Conservation (phyloP, 139 green algal genomes). For the Yamagishiella unicocca region DNA sequence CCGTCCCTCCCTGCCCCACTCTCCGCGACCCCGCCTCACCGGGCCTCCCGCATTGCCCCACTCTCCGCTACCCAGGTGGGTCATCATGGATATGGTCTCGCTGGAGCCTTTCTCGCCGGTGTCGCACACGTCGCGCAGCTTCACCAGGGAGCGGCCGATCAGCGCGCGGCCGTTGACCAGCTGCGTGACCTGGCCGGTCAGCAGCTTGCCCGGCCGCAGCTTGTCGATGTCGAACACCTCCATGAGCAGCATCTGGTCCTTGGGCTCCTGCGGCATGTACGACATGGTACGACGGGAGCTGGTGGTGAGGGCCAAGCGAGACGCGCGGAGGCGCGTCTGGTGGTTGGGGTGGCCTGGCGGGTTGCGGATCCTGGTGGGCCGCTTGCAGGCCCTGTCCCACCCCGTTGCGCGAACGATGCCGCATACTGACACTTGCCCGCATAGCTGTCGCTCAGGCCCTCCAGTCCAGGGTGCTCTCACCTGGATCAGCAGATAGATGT, state of each 20-base stretch:
- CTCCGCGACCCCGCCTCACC: conserved; percentile 15
- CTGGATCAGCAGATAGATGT: conserved; percentile 46
- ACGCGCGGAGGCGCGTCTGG: too few species aligned
- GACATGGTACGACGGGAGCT: too few species aligned
- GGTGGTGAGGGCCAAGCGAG: too few species aligned
- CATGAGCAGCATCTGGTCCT: conserved; percentile 50
- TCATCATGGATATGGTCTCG: neutral
- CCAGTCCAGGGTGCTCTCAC: too few species aligned
- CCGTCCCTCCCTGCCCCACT: conserved; percentile 17
- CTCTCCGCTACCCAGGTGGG: conserved; percentile 6
- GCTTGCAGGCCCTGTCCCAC: too few species aligned
- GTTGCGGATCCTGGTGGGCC: too few species aligned
- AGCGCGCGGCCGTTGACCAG: conserved; percentile 2
- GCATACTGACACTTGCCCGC: too few species aligned
- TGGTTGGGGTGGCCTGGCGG: too few species aligned
- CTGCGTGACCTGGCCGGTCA: conserved; percentile 32
- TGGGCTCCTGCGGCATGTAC: conserved; percentile 49
- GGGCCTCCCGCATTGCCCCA: conserved; percentile 37
- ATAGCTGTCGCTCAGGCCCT: too few species aligned
- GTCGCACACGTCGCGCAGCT: neutral
- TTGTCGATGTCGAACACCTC: conserved; percentile 62
- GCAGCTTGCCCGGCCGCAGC: conserved; percentile 47
- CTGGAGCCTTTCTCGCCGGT: neutral
- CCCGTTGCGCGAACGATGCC: too few species aligned
- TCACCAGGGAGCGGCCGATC: conserved; percentile 23